Base-by-base conservation (phyloP, 306 rosid species). In the Cucurbita maxima region DNA sequence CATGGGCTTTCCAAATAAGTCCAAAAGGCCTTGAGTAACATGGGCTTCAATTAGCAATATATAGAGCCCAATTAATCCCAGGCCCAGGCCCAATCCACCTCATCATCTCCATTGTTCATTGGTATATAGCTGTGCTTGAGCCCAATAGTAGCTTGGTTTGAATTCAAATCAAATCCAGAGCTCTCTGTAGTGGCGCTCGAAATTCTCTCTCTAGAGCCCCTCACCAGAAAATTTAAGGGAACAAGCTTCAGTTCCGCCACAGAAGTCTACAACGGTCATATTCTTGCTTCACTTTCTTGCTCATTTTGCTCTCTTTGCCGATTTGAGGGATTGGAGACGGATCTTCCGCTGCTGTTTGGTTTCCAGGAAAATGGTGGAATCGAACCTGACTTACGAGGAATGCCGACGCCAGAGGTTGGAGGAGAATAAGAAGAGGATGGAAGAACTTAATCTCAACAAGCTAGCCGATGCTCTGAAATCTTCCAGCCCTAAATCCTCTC, bases 361-460 rank as follows among this genome's bases (percentile, higher is more conserved):
- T 45, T 43, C 56, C 45, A 15, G 54, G 77, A 76, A 75, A 70
- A 81, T 82, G 82, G 83, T 75, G 59, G 79, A 78, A 73, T 62
- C 84, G 0, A 86, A 83, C 58, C 14, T 34, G 25, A 67, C 76
- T 8, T 83, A 86, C 41, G 86, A 83, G 79, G 90, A 86, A 76
- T 75, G 75, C 44, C 84, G 86, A 25, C 70, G 66, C 69, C 82
- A 78, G 81, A 80, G 86, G 51, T 19, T 83, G 68, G 84, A 83
- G 50, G 90, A 81, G 68, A 86, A 86, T 76, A 78, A 68, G 75
- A 83, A 76, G 79, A 80, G 84, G 63, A 82, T 86, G 86, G 87
- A 82, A 71, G 86, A 84, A 45, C 90, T 86, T 48, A 82, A 83
- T 67, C 83, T 86, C 15, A 69, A 71, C 73, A 75, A 77, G 74